phyloP scores from a whole-genome alignment of 1,139 yeast species.

The Candida sp. region DNA sequence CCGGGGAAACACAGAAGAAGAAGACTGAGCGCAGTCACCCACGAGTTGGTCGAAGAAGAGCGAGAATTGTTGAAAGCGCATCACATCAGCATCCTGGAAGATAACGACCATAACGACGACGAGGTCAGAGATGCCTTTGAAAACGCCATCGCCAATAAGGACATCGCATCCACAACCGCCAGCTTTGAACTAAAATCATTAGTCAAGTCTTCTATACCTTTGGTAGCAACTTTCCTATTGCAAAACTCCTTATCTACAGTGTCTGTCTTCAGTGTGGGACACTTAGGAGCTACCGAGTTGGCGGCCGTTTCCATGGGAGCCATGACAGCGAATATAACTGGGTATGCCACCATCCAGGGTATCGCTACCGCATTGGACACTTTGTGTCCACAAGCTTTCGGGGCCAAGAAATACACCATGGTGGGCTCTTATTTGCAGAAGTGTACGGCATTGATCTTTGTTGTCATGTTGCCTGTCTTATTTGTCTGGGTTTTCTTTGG shows the following conservation, averaged over 20 bases:
- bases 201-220: slow-evolving; percentile 50
- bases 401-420: slow-evolving; percentile 54
- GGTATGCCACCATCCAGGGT: slow-evolving; percentile 62
- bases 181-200: slow-evolving; percentile 44
- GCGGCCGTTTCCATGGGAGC: slow-evolving; percentile 69
- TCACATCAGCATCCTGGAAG: slow-evolving; percentile 20
- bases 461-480: slow-evolving; percentile 54
- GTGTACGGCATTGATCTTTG: slow-evolving; percentile 54
- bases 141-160: slow-evolving; percentile 34
- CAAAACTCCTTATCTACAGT: slow-evolving; percentile 62
- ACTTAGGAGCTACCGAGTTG: slow-evolving; percentile 58
- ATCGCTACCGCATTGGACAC: slow-evolving; percentile 63
- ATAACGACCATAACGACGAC: slow-evolving; percentile 27
- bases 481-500: slow-evolving; percentile 54
- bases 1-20: slow-evolving; percentile 10
- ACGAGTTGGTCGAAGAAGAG: slow-evolving; percentile 38
- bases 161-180: slow-evolving; percentile 28
- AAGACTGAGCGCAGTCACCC: slow-evolving; percentile 30
- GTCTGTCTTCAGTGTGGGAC: slow-evolving; percentile 63
- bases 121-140: slow-evolving; percentile 38
- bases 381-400: slow-evolving; percentile 63
- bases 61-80: slow-evolving; percentile 39
- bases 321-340: slow-evolving; percentile 64
- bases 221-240: slow-evolving; percentile 55
- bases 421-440: slow-evolving; percentile 60